Conservation (phyloP, 164 flowering plant genomes). For the Magnolia kwangsiensis region DNA sequence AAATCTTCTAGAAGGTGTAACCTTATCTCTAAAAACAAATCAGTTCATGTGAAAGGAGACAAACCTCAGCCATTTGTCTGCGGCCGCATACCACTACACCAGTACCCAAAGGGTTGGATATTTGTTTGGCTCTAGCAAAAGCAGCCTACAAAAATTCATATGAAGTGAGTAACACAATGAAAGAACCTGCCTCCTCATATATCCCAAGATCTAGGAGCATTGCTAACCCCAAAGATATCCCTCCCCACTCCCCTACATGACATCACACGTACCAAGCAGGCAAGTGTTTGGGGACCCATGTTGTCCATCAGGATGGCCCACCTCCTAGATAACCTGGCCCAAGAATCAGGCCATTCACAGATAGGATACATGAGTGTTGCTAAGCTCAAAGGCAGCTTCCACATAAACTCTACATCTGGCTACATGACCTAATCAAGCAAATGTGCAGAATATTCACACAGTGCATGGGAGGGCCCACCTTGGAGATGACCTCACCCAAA, state of each 20-base stretch:
- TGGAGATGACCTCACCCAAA: no score
- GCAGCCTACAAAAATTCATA: constrained; percentile 56
- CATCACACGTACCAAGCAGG: not conserved
- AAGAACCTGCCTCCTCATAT: not conserved
- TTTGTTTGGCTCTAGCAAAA: constrained; percentile 57
- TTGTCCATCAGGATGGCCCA: no score
- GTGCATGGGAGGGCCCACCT: not conserved
- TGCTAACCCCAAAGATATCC: not conserved
- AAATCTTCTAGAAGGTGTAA: no score
- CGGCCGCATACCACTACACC: constrained; percentile 93
- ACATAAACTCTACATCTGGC: not conserved
- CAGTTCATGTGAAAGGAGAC: not conserved
- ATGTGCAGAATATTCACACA: not conserved
- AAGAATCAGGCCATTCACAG: no score
- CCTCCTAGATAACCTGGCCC: no score
- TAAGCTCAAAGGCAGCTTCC: no score
- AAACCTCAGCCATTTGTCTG: constrained; percentile 85
- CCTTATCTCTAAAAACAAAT: not conserved
- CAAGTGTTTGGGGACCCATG: not conserved
- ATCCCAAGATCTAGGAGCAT: not conserved
- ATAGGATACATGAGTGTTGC: no score
- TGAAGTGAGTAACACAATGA: not conserved
- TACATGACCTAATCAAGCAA: not conserved
- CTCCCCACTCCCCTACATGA: not conserved
- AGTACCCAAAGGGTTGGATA: constrained; percentile 44